Conservation (phyloP, 192 early-diverging fungal species). For the Umbelopsis sp. region DNA sequence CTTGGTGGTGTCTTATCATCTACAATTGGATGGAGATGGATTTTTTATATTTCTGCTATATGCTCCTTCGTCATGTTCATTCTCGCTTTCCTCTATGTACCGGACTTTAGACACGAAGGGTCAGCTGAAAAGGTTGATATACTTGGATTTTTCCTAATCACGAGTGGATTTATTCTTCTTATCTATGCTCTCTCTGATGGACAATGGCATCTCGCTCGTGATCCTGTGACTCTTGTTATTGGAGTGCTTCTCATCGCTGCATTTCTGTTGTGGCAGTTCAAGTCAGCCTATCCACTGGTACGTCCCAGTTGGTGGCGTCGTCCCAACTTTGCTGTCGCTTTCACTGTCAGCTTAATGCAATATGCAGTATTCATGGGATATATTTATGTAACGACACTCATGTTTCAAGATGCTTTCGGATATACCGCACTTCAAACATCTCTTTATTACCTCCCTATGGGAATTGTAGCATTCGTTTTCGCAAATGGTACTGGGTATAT, state of each 20-base stretch:
- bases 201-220: conserved; percentile 33
- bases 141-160: conserved; percentile 37
- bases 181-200: conserved; percentile 42
- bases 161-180: conserved; percentile 28
- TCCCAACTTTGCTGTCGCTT: conserved; percentile 49
- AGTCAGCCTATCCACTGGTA: conserved; percentile 42
- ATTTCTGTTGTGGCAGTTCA: conserved; percentile 45
- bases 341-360: conserved; percentile 42
- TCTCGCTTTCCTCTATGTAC: conserved; percentile 37
- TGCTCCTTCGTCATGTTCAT: conserved; percentile 33
- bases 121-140: conserved; percentile 37
- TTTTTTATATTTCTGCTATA: conserved; percentile 44
- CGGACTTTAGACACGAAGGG: conserved; percentile 30
- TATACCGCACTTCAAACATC: conserved; percentile 43
- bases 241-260: conserved; percentile 37
- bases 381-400: conserved; percentile 48
- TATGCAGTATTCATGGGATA: conserved; percentile 46
- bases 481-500: conserved; percentile 39
- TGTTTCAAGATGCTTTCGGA: conserved; percentile 48
- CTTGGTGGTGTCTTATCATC: conserved; percentile 40
- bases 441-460: conserved; percentile 44
- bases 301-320: conserved; percentile 45
- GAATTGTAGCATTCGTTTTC: conserved; percentile 38
- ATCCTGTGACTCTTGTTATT: conserved; percentile 32
- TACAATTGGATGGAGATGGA: conserved; percentile 44